Evolutionary conservation across 2,329 filamentous ascomycete species (phyloP).

Genomic region (Neonectria punicea): DNA sequence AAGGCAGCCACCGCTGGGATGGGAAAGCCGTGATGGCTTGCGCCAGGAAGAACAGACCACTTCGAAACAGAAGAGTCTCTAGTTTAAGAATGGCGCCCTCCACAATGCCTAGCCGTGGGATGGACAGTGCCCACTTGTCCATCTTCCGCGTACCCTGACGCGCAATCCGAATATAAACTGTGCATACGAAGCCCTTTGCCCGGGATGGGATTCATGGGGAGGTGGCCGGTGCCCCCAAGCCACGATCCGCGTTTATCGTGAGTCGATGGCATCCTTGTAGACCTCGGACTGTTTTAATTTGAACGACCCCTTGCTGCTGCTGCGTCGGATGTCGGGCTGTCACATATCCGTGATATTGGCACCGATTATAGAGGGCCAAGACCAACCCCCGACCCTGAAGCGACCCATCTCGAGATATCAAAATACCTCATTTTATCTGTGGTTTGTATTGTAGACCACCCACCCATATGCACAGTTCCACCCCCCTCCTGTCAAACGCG

Average conservation of each 20-base stretch:
- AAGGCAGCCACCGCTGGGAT: background rate
- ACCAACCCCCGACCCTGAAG: too few relatives aligned
- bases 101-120: background rate
- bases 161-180: constrained; percentile 14
- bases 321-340: background rate
- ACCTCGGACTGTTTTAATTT: background rate
- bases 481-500: background rate
- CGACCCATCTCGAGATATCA: background rate
- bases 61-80: background rate
- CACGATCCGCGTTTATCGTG: constrained; percentile 15
- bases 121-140: background rate
- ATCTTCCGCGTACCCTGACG: constrained; percentile 5
- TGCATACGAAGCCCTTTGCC: background rate
- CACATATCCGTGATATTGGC: background rate
- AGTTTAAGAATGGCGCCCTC: background rate
- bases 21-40: background rate
- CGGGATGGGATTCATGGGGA: constrained; percentile 1
- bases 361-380: background rate
- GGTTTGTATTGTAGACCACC: background rate
- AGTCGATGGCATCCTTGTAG: background rate
- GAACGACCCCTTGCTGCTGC: background rate
- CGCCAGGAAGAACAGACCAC: background rate
- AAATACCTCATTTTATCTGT: constrained; percentile 1
- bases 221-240: background rate
- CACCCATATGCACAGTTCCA: background rate